These are phyloP conservation scores for Mycena belliarum DNA, from an alignment of 768 basidiomycete genomes.

Conservation along the genomic window DNA sequence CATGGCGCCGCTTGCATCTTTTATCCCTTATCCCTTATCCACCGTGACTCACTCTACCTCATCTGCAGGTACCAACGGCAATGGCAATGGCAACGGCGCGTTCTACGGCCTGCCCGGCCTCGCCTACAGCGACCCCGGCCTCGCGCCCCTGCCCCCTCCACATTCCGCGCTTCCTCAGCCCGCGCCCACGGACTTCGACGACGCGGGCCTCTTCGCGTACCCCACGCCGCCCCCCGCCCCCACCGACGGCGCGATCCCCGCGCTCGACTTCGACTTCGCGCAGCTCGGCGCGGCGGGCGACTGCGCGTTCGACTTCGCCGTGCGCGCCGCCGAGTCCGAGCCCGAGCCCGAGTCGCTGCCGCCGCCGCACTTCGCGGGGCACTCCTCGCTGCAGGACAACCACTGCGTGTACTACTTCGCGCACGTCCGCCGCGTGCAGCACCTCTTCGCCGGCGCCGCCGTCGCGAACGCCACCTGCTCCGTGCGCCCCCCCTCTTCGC, in stretches of 20 bases:
- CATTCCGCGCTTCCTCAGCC: no score
- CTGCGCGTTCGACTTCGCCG: constrained; percentile 35
- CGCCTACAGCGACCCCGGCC: constrained; percentile 35
- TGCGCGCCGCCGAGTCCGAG: constrained; percentile 30
- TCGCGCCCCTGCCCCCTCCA: no score
- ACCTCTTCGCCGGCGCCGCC: constrained; percentile 61
- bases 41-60: constrained; percentile 21
- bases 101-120: constrained; percentile 39
- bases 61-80: constrained; percentile 36
- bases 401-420: constrained; percentile 77
- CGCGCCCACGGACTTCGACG: constrained; percentile 26
- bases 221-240: constrained; percentile 7
- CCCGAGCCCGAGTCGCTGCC: no score
- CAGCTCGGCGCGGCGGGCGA: constrained; percentile 34
- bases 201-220: constrained; percentile 12
- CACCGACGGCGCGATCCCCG: constrained; percentile 24
- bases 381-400: constrained; percentile 50
- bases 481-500: constrained; percentile 41
- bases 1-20: no score
- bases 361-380: constrained; percentile 33
- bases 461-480: constrained; percentile 66
- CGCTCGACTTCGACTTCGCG: constrained; percentile 34
- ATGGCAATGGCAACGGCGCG: constrained; percentile 38
- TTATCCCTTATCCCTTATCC: no score
- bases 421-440: constrained; percentile 66